Evolutionary conservation across 495 filamentous ascomycete genomes (phyloP), one percentile per base, ranked within the genome.

Genomic region (Penicillium taxi): DNA sequence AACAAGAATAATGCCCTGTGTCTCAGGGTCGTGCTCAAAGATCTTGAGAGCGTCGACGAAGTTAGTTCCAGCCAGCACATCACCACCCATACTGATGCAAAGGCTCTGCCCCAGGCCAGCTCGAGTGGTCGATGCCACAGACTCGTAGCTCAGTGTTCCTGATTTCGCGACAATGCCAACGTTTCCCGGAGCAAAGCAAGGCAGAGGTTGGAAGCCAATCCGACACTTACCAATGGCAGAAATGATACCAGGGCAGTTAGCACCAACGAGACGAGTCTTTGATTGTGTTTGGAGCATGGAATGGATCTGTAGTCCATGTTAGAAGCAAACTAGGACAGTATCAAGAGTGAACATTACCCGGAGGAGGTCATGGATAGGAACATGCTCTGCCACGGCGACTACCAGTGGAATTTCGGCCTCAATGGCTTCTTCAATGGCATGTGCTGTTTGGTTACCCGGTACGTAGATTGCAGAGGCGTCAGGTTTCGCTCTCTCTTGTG

Each of bases 331-430:
- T 11, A 16, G 4, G 26, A 14, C 9, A 29, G 15, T 6, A 37
- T 33, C 32, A 16, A 16, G 47, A 28, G 1, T 22, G 2, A 5
- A 6, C 48, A 74, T 44, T 66, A 86, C 86, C 45, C 82, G 69
- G 35, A 91, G 67, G 37, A 94, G 81, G 50, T 94, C 84, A 61
- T 93, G 85, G 23, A 93, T 56, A 5, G 88, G 86, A 35, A 94
- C 86, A 56, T 94, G 88, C 55, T 95, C 88, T 1, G 88, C 88
- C 26, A 95, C 88, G 7, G 86, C 84, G 4, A 94, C 85, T 35
- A 94, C 79, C 2, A 94, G 70, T 8, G 86, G 84, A 6, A 94
- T 82, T 50, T 91, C 85, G 3, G 85, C 86, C 45, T 85, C 86
- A 34, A 95, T 86, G 0, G 88, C 86, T 50, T 94, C 84, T 51